Conservation (phyloP, 148 eudicot genomes). For the Pharnaceum exiguum region DNA sequence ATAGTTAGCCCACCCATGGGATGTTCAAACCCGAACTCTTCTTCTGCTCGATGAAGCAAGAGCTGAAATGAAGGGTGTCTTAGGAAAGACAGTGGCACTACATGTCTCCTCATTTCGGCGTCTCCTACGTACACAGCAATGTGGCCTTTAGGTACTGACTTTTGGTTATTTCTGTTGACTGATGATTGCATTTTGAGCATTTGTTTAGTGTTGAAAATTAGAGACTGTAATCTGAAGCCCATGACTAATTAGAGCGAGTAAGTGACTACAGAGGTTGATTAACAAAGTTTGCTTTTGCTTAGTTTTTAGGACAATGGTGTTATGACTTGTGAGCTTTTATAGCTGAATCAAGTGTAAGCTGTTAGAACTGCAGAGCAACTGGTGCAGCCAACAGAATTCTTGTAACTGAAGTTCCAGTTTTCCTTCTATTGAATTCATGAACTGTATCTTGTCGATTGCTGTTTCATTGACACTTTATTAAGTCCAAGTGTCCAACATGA, state of each 20-base stretch:
- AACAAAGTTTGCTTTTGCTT: neutral
- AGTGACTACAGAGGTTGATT: neutral
- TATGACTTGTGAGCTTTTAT: neutral
- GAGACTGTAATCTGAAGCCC: constrained; percentile 29
- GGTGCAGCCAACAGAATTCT: constrained; percentile 9
- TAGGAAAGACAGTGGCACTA: constrained; percentile 44
- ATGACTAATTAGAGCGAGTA: constrained; percentile 9
- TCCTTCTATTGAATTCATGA: too few relatives aligned
- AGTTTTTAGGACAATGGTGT: neutral
- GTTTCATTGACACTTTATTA: too few relatives aligned
- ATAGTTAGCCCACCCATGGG: constrained; percentile 56
- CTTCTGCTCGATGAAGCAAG: constrained; percentile 31
- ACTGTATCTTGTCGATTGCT: too few relatives aligned
- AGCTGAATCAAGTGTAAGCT: too few relatives aligned
- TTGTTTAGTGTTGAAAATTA: constrained; percentile 32
- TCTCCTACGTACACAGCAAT: constrained; percentile 50
- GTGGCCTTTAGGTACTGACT: constrained; percentile 41
- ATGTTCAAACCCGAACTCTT: constrained; percentile 47
- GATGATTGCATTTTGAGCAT: constrained; percentile 24
- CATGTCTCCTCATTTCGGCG: constrained; percentile 24
- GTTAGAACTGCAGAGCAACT: neutral
- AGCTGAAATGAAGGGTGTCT: constrained; percentile 41
- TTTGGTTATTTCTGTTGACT: constrained; percentile 16
- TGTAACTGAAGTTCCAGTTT: too few relatives aligned
- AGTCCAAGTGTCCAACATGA: too few relatives aligned